phyloP scores from a whole-genome alignment of 2,329 filamentous ascomycete genomes.

The Seiridium cupressi region DNA sequence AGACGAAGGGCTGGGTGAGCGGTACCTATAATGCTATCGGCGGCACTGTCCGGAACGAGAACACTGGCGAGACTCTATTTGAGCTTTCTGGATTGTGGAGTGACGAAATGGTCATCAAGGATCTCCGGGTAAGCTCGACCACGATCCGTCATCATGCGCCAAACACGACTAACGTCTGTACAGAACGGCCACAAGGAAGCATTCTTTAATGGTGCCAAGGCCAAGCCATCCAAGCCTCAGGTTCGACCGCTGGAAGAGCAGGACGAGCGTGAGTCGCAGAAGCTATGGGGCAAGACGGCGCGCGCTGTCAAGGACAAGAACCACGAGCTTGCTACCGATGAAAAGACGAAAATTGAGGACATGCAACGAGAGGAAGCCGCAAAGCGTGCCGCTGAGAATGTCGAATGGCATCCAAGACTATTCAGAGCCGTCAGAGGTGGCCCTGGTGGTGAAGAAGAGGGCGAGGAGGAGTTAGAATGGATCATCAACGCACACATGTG shows the following conservation, averaged over 20 bases:
- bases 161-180: slow-evolving; percentile 14
- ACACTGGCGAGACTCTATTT: slow-evolving; percentile 82
- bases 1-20: slow-evolving; percentile 95
- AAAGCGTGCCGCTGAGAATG: slow-evolving; percentile 69
- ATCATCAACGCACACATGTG: slow-evolving; percentile 87
- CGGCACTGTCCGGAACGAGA: slow-evolving; percentile 84
- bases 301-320: slow-evolving; percentile 81
- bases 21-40: slow-evolving; percentile 96
- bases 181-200: slow-evolving; percentile 87
- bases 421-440: slow-evolving; percentile 76
- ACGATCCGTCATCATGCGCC: too few species aligned
- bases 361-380: slow-evolving; percentile 87
- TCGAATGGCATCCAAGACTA: slow-evolving; percentile 85
- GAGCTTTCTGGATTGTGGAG: slow-evolving; percentile 93
- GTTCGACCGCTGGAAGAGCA: slow-evolving; percentile 82
- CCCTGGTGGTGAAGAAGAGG: slow-evolving; percentile 70
- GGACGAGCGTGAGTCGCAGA: slow-evolving; percentile 85
- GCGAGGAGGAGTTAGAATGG: slow-evolving; percentile 90
- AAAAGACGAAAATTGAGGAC: slow-evolving; percentile 96
- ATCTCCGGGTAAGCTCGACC: slow-evolving; percentile 61
- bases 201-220: slow-evolving; percentile 81
- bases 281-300: slow-evolving; percentile 79
- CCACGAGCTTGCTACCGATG: slow-evolving; percentile 85
- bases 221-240: slow-evolving; percentile 72
- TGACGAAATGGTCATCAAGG: slow-evolving; percentile 90